Base-by-base conservation (phyloP, 2,329 filamentous ascomycete species). In the Alternaria triticina region DNA sequence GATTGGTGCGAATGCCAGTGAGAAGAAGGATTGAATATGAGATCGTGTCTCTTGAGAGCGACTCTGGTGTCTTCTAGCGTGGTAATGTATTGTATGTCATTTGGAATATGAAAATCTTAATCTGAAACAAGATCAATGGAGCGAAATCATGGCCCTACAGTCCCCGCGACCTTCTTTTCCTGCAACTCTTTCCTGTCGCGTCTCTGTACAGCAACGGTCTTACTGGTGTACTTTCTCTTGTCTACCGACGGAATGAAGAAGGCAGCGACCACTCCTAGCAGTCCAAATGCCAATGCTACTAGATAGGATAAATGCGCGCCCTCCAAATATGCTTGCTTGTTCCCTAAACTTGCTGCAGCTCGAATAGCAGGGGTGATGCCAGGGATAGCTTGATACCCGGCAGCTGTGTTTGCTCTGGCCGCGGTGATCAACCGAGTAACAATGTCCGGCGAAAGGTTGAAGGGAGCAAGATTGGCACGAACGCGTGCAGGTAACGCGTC, bases 281-380 rank as follows among this genome's bases (percentile, higher is more conserved):
- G 46, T 6, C 75, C 75, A 55, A 77, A 77, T 5, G 73, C 74
- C n/a, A 77, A 54, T 4, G 74, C 75, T 13, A 77, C 75, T n/a
- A 74, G 62, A 57, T 77, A 78, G 4, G 63, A 64, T 20, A 77
- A 43, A 59, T 74, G 71, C 4, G 71, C 71, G 0, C 69, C 75
- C 8, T 68, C 56, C 0, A 77, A 59, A 57, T 77, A 76, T 5
- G 75, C 73, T 56, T 77, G 58, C 55, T 74, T 75, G 28, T 77
- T 74, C 3, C 65, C 72, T 9, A 74, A 46, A 6, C 51, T 64
- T 8, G 73, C 72, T 8, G 74, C 75, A 5, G 72, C 72, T 28
- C 67, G 64, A 5, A 76, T 72, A 13, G 61, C 68, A 13, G 73
- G 74, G 2, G 69, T 76, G 36, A 78, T 72, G 3, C 70, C 75